Percentiles rank a stretch among this genome's conserved stretches.
These are phyloP conservation scores for Suillus spraguei DNA, from an alignment of 768 basidiomycete genomes.

Conservation along the genomic window DNA sequence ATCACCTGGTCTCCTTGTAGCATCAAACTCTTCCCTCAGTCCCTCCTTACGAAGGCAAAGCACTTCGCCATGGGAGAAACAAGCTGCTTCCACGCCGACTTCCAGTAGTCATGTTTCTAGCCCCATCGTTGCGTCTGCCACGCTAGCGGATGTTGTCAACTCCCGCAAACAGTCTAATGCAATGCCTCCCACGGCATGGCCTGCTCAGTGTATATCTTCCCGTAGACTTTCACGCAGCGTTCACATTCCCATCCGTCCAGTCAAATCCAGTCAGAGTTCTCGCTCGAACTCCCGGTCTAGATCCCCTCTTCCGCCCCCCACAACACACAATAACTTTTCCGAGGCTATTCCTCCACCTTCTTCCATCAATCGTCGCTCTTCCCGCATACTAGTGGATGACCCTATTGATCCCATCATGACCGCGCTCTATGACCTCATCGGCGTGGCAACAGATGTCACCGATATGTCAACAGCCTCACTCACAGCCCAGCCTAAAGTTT, in stretches of 20 bases:
- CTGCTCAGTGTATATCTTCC: conserved; percentile 56
- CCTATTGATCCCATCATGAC: conserved; percentile 89
- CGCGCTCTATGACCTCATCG: conserved; percentile 89
- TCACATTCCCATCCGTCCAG: conserved; percentile 68
- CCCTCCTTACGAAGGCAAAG: conserved; percentile 71
- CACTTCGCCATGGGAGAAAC: conserved; percentile 68
- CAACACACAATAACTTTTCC: conserved; percentile 66
- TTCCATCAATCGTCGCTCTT: conserved; percentile 69
- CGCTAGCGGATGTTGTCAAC: conserved; percentile 64
- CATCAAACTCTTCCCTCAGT: conserved; percentile 66
- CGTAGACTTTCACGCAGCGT: conserved; percentile 86
- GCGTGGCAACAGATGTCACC: conserved; percentile 88
- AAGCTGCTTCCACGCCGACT: conserved; percentile 43
- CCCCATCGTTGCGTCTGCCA: conserved; percentile 59
- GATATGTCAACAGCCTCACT: conserved; percentile 90
- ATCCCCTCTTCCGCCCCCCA: conserved; percentile 81
- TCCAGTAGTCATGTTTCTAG: conserved; percentile 61
- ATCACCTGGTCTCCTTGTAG: conserved; percentile 59
- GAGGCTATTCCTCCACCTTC: conserved; percentile 47
- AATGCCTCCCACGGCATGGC: conserved; percentile 56
- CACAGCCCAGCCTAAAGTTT: conserved; percentile 81
- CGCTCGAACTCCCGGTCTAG: conserved; percentile 94
- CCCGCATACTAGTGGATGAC: conserved; percentile 82
- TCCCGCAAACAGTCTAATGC: conserved; percentile 64
- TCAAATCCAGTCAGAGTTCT: conserved; percentile 80